Evolutionary conservation across 305 asterid genomes (phyloP).

Genomic region (Fraxinus velutina): DNA sequence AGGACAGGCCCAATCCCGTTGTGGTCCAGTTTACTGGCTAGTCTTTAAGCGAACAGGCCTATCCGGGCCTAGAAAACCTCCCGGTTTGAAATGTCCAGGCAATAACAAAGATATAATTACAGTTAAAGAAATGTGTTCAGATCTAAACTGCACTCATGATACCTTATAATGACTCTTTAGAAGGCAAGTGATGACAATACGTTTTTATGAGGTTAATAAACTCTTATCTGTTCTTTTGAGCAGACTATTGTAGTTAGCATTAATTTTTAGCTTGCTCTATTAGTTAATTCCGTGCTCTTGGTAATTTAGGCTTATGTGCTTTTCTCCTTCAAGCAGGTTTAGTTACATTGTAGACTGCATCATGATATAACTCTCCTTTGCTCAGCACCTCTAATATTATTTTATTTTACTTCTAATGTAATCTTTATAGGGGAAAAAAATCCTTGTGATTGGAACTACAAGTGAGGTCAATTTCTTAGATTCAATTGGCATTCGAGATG

Average conservation of each 20-base stretch:
- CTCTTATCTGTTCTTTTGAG: neutral
- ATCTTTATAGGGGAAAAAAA: slow-evolving; percentile 70
- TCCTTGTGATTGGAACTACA: slow-evolving; percentile 90
- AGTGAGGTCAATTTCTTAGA: slow-evolving; percentile 80
- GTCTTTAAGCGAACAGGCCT: neutral
- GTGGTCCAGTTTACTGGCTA: neutral
- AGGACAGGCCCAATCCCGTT: neutral
- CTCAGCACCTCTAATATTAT: neutral
- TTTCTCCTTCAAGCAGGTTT: slow-evolving; percentile 4
- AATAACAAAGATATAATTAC: neutral
- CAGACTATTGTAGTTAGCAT: neutral
- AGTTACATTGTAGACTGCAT: neutral
- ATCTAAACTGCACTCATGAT: neutral
- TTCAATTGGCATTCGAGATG: slow-evolving; percentile 72
- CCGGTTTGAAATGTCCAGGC: neutral
- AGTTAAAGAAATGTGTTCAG: neutral
- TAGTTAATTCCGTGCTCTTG: neutral
- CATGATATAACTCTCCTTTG: slow-evolving; percentile 9
- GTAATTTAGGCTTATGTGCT: neutral
- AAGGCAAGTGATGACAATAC: neutral
- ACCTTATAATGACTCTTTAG: neutral
- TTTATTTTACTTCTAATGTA: slow-evolving; percentile 3
- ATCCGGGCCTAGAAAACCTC: neutral
- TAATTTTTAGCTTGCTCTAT: neutral
- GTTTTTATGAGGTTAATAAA: neutral